Evolutionary conservation across 2,329 filamentous ascomycete species (phyloP).

Genomic region (Bipolaris zeicola): DNA sequence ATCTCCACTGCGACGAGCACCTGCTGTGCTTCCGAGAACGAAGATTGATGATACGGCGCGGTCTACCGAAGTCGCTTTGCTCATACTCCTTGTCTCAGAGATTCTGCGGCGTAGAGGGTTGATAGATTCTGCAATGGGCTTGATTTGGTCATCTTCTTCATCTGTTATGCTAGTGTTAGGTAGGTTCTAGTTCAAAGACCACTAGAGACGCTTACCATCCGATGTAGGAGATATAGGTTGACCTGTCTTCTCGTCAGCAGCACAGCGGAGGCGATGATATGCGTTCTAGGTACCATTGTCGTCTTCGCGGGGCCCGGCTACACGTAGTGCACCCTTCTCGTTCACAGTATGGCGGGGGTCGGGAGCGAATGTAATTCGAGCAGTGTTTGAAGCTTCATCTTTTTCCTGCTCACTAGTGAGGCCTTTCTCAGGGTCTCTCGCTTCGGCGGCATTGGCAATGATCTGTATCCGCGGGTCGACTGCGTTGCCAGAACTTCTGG

Average conservation of each 20-base stretch:
- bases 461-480: neutral
- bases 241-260: neutral
- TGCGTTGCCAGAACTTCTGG: neutral
- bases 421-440: conserved; percentile 6
- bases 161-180: neutral
- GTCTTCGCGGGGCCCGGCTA: conserved; percentile 11
- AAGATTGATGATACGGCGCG: conserved; percentile 51
- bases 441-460: neutral
- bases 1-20: conserved; percentile 49
- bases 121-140: conserved; percentile 3
- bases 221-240: neutral
- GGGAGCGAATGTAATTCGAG: conserved; percentile 13
- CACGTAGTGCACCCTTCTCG: conserved; percentile 5
- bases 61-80: conserved; percentile 47
- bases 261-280: too few species aligned
- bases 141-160: conserved; percentile 17
- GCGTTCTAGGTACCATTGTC: neutral
- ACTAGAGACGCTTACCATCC: neutral
- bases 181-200: too few species aligned
- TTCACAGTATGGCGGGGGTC: conserved; percentile 1
- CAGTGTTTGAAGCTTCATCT: neutral
- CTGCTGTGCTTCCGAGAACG: conserved; percentile 64
- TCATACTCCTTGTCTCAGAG: conserved; percentile 24
- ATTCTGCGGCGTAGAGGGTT: conserved; percentile 11
- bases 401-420: neutral